A percentile compares a stretch with the other conserved stretches of the same genome.
Evolutionary conservation across 2,329 filamentous ascomycete species (phyloP).

Genomic region (Sphaerulina musiva): DNA sequence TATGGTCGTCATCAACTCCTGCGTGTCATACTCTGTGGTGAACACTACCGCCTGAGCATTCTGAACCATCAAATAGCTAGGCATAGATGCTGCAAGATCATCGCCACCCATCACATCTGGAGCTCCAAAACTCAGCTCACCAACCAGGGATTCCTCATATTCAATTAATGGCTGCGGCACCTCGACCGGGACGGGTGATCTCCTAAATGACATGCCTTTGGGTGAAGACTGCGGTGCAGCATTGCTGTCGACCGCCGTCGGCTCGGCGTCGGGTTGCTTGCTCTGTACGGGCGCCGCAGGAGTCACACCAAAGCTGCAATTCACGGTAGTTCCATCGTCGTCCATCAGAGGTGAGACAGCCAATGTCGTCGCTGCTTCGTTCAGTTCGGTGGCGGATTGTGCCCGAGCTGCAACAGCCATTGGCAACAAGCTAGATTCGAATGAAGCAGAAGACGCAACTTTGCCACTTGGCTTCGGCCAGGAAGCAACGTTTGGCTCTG

Average conservation of each 20-base stretch:
- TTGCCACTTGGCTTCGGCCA: slow-evolving; percentile 11
- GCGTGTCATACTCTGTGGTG: slow-evolving; percentile 8
- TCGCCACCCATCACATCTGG: not conserved
- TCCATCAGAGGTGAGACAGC: not conserved
- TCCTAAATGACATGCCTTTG: not conserved
- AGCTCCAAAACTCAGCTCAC: slow-evolving; percentile 7
- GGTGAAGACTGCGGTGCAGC: not conserved
- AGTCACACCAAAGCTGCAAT: not conserved
- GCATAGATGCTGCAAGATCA: slow-evolving; percentile 1
- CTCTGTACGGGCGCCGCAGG: not conserved
- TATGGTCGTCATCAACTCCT: slow-evolving; percentile 8
- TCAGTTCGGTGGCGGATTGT: not conserved
- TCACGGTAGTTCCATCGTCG: slow-evolving; percentile 1
- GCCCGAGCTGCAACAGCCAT: not conserved
- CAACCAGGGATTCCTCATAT: not conserved
- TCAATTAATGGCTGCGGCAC: not conserved
- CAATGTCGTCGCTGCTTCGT: not conserved
- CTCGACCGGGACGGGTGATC: not conserved
- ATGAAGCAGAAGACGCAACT: slow-evolving; percentile 11
- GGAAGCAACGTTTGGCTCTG: not conserved
- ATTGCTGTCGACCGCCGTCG: not conserved
- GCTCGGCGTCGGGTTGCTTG: not conserved
- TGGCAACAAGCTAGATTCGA: not conserved
- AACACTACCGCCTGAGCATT: not conserved
- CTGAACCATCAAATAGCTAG: slow-evolving; percentile 3